Conservation (phyloP, 2,329 filamentous ascomycete genomes). For the Stagonosporopsis vannaccii region DNA sequence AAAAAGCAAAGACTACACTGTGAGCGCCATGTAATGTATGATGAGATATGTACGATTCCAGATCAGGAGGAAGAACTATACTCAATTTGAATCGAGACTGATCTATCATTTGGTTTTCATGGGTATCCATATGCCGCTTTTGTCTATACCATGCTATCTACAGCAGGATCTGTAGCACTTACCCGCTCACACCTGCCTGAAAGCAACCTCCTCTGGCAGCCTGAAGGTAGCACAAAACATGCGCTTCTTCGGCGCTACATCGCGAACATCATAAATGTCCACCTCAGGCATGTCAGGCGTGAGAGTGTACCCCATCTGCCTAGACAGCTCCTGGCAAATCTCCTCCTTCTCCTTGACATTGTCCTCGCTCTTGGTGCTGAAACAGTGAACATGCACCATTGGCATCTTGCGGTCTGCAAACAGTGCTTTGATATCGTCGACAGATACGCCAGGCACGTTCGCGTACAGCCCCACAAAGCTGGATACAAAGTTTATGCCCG, state of each 20-base stretch:
- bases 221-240: constrained; percentile 98
- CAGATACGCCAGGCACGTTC: constrained; percentile 53
- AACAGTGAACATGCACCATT: constrained; percentile 93
- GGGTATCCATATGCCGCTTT: constrained; percentile 7
- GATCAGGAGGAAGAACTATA: not conserved
- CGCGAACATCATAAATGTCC: constrained; percentile 71
- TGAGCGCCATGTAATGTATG: not conserved
- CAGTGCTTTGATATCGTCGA: constrained; percentile 37
- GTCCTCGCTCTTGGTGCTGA: constrained; percentile 81
- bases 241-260: constrained; percentile 90
- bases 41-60: not conserved
- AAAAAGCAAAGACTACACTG: not conserved
- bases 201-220: constrained; percentile 82
- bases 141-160: constrained; percentile 1
- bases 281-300: constrained; percentile 65
- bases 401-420: constrained; percentile 67
- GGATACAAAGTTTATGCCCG: constrained; percentile 82
- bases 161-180: not conserved
- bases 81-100: not conserved
- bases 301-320: constrained; percentile 66
- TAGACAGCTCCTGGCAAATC: constrained; percentile 71
- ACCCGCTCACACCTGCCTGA: constrained; percentile 54
- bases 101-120: not conserved
- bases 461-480: constrained; percentile 81
- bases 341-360: constrained; percentile 66